These are phyloP conservation scores for Leccinum variabile DNA, from an alignment of 1,284 basidiomycete species.

Conservation along the genomic window DNA sequence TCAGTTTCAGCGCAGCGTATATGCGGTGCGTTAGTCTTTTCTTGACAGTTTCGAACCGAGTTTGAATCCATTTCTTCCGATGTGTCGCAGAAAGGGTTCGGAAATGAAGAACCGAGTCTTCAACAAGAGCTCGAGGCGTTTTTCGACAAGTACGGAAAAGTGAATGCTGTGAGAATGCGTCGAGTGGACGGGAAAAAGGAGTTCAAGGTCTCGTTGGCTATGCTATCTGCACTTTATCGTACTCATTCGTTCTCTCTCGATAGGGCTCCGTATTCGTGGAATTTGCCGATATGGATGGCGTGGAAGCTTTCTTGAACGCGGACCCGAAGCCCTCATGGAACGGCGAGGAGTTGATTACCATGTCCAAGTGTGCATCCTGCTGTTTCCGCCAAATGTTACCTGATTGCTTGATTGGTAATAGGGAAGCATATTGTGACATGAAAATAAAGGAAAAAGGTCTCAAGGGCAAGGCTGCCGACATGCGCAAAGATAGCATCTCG, in stretches of 20 bases:
- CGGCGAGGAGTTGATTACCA: constrained; percentile 73
- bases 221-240: not conserved
- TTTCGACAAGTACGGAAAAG: constrained; percentile 80
- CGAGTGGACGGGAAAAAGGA: constrained; percentile 68
- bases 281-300: constrained; percentile 74
- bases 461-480: constrained; percentile 61
- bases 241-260: not conserved
- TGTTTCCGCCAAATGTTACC: not conserved
- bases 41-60: not conserved
- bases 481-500: constrained; percentile 53
- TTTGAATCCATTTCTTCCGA: not conserved
- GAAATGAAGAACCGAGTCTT: constrained; percentile 66
- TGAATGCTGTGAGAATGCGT: constrained; percentile 88
- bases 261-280: constrained; percentile 94
- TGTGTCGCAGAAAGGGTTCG: constrained; percentile 81
- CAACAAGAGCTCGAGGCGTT: constrained; percentile 83
- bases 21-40: constrained; percentile 62
- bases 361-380: constrained; percentile 75
- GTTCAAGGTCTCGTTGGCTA: constrained; percentile 67
- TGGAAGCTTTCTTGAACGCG: constrained; percentile 76
- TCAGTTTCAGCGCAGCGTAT: constrained; percentile 78
- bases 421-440: constrained; percentile 92
- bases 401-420: constrained; percentile 30
- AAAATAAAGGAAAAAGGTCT: constrained; percentile 97
- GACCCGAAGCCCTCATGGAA: constrained; percentile 81